phyloP scores from a whole-genome alignment of 2,329 filamentous ascomycete species.

The Scleromitrula shiraiana region DNA sequence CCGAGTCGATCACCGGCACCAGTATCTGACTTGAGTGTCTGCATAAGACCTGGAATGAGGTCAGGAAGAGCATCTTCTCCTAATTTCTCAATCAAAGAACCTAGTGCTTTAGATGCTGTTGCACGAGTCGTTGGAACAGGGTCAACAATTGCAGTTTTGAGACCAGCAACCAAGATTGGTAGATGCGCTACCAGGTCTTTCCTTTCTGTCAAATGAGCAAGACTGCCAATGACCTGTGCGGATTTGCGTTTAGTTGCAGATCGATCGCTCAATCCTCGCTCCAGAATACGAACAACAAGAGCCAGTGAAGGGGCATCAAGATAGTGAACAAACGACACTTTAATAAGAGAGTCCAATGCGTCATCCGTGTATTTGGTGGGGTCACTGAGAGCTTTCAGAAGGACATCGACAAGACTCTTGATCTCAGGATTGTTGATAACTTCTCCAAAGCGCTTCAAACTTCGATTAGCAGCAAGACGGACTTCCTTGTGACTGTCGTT shows the following conservation, averaged over 20 bases:
- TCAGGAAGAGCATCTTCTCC: conserved; percentile 95
- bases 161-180: conserved; percentile 82
- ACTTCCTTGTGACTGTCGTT: conserved; percentile 99
- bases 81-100: conserved; percentile 95
- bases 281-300: conserved; percentile 87
- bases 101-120: conserved; percentile 90
- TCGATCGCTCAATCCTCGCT: conserved; percentile 82
- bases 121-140: conserved; percentile 94
- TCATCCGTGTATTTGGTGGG: conserved; percentile 96
- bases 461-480: conserved; percentile 82
- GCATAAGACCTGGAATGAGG: conserved; percentile 95
- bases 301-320: conserved; percentile 95
- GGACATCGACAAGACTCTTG: conserved; percentile 80
- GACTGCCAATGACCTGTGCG: conserved; percentile 92
- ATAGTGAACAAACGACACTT: conserved; percentile 97
- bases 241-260: conserved; percentile 96
- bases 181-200: conserved; percentile 89
- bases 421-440: conserved; percentile 98
- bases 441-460: conserved; percentile 94
- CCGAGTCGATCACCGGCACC: conserved; percentile 93
- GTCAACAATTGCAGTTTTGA: conserved; percentile 85
- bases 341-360: conserved; percentile 87
- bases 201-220: conserved; percentile 93
- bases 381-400: conserved; percentile 94
- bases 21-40: conserved; percentile 93